These are phyloP conservation scores for Oryza longistaminata DNA, from an alignment of 176 grass and related monocot genomes.

Conservation along the genomic window DNA sequence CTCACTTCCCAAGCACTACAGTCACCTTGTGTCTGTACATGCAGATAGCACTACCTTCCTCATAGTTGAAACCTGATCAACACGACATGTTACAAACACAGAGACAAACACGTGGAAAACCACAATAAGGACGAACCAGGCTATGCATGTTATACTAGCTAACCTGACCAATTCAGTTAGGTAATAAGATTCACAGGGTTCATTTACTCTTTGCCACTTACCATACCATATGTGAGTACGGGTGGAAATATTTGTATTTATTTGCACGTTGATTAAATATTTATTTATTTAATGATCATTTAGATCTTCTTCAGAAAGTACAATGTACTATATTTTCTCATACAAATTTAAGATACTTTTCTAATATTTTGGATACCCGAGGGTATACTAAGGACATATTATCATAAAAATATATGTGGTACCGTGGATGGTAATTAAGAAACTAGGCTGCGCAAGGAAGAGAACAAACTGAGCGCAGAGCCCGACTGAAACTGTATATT, in stretches of 20 bases:
- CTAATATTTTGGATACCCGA: too few species aligned
- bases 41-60: constrained; percentile 3
- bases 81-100: background rate
- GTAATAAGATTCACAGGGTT: background rate
- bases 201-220: background rate
- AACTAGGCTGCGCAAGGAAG: too few species aligned
- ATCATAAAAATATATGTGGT: too few species aligned
- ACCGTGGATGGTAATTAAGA: background rate
- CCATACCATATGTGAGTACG: constrained; percentile 7
- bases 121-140: too few species aligned
- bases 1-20: constrained; percentile 40
- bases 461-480: too few species aligned
- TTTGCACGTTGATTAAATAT: background rate
- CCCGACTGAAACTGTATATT: too few species aligned
- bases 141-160: too few species aligned
- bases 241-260: background rate
- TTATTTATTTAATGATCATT: background rate
- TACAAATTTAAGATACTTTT: background rate
- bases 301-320: background rate
- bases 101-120: background rate
- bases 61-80: background rate
- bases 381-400: too few species aligned
- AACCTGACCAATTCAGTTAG: background rate
- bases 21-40: constrained; percentile 34
- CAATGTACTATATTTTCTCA: background rate